Evolutionary conservation across 257 asterid genomes (phyloP).

Genomic region (Fraxinus anomala): DNA sequence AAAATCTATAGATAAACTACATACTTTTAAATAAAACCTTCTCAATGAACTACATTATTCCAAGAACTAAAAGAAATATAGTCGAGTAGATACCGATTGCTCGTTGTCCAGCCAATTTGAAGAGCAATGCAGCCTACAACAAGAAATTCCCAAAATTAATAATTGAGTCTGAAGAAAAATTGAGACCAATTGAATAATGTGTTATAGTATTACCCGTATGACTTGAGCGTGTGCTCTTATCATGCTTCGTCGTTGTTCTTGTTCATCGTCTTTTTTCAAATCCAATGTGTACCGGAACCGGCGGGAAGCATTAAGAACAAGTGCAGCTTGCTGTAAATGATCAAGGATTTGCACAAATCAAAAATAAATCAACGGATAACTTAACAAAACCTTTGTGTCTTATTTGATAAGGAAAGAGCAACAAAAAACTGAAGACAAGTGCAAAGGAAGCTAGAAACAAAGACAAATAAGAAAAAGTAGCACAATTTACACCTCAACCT

Average conservation of each 20-base stretch:
- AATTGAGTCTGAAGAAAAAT: not conserved
- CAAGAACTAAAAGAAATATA: slow-evolving; percentile 15
- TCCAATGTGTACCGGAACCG: slow-evolving; percentile 91
- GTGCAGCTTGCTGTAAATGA: slow-evolving; percentile 79
- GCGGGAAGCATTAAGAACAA: slow-evolving; percentile 95
- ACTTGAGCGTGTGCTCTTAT: slow-evolving; percentile 98
- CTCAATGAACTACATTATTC: not conserved
- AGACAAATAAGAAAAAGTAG: not conserved
- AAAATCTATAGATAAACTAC: not conserved
- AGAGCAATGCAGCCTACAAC: slow-evolving; percentile 87
- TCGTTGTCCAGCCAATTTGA: slow-evolving; percentile 91
- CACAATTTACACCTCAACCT: not conserved
- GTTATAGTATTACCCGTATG: slow-evolving; percentile 60
- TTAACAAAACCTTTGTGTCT: not conserved
- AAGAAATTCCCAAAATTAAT: slow-evolving; percentile 24
- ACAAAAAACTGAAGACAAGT: not conserved
- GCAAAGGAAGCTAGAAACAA: not conserved
- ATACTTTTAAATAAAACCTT: not conserved
- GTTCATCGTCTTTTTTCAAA: slow-evolving; percentile 70
- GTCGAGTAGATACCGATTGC: slow-evolving; percentile 64
- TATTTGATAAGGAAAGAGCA: not conserved
- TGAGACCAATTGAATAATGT: slow-evolving; percentile 6
- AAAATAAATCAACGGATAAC: not conserved
- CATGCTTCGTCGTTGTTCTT: slow-evolving; percentile 70
- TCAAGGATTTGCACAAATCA: not conserved